Evolutionary conservation across 306 rosid genomes (phyloP).

Genomic region (Citrullus mucosospermus): DNA sequence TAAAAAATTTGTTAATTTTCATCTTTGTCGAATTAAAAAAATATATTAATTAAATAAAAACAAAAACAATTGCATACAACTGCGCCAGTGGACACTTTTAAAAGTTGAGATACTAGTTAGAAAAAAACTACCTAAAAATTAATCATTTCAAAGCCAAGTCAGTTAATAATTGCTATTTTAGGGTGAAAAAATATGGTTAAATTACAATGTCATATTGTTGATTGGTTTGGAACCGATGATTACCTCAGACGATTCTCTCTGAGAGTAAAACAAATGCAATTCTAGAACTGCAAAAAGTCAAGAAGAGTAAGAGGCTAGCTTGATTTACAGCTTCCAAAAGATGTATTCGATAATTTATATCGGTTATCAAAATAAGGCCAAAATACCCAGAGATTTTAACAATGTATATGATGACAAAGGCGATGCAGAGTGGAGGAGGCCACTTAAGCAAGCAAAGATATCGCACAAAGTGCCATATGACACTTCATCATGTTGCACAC

Average conservation of each 20-base stretch:
- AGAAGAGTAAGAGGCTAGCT: neutral
- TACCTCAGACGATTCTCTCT: neutral
- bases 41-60: no score
- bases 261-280: neutral
- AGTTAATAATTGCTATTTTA: no score
- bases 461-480: neutral
- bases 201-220: no score
- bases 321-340: neutral
- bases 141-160: no score
- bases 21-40: no score
- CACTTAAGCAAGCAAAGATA: neutral
- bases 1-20: no score
- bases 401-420: neutral
- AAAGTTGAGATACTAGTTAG: no score
- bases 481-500: neutral
- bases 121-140: no score
- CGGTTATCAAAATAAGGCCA: neutral
- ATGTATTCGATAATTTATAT: neutral
- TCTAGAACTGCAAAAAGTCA: neutral
- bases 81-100: no score
- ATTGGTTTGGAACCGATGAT: no score
- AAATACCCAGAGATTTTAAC: conserved; percentile 1
- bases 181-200: no score
- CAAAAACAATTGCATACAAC: no score
- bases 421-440: neutral